Percentiles rank a stretch among this genome's conserved stretches.
Evolutionary conservation across 768 basidiomycete species (phyloP).

Genomic region (Psilocybe subaeruginosa): DNA sequence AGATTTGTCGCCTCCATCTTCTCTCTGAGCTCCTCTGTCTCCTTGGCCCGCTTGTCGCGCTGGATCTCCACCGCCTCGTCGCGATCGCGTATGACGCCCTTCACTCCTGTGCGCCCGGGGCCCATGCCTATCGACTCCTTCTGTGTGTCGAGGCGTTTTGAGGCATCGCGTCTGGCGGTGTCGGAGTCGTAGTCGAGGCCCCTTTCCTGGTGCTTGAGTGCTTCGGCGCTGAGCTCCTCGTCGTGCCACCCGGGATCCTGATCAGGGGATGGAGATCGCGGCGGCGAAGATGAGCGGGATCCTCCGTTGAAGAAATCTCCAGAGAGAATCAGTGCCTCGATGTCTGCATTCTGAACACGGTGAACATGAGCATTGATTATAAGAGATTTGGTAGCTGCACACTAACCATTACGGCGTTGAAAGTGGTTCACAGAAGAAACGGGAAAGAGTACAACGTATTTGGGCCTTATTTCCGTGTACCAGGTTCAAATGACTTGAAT

Average conservation of each 20-base stretch:
- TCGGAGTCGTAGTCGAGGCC: constrained; percentile 51
- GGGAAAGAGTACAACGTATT: no score
- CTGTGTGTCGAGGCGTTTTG: constrained; percentile 33
- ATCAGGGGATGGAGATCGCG: constrained; percentile 63
- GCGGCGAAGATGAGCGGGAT: constrained; percentile 62
- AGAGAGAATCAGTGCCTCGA: constrained; percentile 77
- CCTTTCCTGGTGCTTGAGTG: constrained; percentile 33
- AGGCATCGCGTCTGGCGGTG: constrained; percentile 36
- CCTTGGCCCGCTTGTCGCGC: constrained; percentile 52
- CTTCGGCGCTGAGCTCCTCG: constrained; percentile 44
- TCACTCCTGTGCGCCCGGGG: constrained; percentile 85
- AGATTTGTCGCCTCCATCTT: constrained; percentile 69
- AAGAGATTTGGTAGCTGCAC: neutral
- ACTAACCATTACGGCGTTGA: neutral
- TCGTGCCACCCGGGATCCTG: constrained; percentile 54
- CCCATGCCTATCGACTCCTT: constrained; percentile 80
- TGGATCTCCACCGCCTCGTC: constrained; percentile 65
- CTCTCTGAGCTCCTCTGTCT: constrained; percentile 53
- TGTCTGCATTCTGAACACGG: constrained; percentile 38
- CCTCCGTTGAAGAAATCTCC: constrained; percentile 70
- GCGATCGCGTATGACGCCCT: constrained; percentile 84
- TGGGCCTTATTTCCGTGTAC: neutral
- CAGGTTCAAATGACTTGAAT: neutral
- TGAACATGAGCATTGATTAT: neutral
- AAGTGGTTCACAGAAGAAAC: neutral